Evolutionary conservation across 2,329 filamentous ascomycete species (phyloP).

Genomic region (Emmonsia crescens): DNA sequence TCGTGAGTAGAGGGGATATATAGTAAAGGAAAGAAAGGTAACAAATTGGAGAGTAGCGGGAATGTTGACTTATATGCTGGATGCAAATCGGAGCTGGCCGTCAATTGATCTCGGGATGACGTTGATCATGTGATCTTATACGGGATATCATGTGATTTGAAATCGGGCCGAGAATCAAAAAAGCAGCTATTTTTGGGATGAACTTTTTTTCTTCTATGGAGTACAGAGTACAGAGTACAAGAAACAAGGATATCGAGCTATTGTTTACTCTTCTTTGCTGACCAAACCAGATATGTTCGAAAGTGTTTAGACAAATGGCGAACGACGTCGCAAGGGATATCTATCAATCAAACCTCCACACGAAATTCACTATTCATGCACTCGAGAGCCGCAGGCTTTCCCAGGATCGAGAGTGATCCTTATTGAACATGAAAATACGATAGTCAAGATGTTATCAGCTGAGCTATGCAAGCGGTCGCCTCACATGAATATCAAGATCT

Average conservation of each 20-base stretch:
- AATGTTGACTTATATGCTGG: neutral
- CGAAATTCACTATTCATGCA: neutral
- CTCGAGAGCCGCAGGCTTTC: too few species aligned
- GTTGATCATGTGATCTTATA: neutral
- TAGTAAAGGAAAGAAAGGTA: neutral
- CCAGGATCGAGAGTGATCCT: neutral
- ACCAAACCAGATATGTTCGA: neutral
- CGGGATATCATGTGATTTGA: neutral
- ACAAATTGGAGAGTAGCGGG: neutral
- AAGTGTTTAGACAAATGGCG: neutral
- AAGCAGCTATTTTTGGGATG: too few species aligned
- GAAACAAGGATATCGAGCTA: neutral
- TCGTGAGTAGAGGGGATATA: neutral
- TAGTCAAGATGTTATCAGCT: neutral
- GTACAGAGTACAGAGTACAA: too few species aligned
- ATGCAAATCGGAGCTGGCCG: neutral
- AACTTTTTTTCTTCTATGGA: too few species aligned
- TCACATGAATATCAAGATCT: neutral
- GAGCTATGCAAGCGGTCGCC: neutral
- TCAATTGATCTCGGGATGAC: neutral
- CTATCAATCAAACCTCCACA: neutral
- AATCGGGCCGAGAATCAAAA: neutral
- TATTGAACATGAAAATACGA: neutral
- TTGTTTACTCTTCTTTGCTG: neutral
- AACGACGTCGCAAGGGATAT: neutral